Conservation (phyloP, 139 green algal species). For the Tetraselmis striata region DNA sequence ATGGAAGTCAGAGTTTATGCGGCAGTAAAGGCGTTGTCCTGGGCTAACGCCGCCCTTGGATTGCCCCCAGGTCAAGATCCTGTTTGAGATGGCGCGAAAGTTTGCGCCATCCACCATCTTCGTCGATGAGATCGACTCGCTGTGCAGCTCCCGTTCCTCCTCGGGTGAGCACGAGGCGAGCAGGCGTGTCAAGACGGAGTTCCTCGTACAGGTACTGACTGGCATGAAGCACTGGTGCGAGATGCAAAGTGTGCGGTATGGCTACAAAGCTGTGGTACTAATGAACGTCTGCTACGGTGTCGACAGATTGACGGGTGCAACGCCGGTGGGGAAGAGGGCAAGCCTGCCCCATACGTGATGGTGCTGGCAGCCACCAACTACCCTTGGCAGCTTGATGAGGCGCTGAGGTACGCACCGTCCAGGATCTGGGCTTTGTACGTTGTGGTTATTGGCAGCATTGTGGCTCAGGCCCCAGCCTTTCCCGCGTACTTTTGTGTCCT, state of each 20-base stretch:
- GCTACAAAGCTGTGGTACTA: slow-evolving; percentile 5
- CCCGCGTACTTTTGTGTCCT: neutral
- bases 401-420: slow-evolving; percentile 51
- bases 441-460: neutral
- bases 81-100: slow-evolving; percentile 80
- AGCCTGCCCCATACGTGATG: slow-evolving; percentile 67
- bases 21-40: neutral
- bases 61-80: slow-evolving; percentile 47
- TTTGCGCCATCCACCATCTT: slow-evolving; percentile 66
- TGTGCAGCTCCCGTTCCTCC: slow-evolving; percentile 71
- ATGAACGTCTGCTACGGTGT: slow-evolving; percentile 49
- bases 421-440: neutral
- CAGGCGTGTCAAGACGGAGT: slow-evolving; percentile 85
- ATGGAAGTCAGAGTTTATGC: neutral
- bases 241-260: neutral
- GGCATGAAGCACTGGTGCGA: slow-evolving; percentile 28
- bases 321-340: slow-evolving; percentile 13
- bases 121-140: slow-evolving; percentile 42
- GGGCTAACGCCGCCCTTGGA: neutral
- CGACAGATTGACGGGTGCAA: neutral
- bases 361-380: slow-evolving; percentile 95
- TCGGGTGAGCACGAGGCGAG: slow-evolving; percentile 83
- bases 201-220: slow-evolving; percentile 89
- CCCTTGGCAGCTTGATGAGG: slow-evolving; percentile 93
- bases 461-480: neutral